Evolutionary conservation across 805 yeast species (phyloP).

Genomic region (Kazachstania bromeliacearum): DNA sequence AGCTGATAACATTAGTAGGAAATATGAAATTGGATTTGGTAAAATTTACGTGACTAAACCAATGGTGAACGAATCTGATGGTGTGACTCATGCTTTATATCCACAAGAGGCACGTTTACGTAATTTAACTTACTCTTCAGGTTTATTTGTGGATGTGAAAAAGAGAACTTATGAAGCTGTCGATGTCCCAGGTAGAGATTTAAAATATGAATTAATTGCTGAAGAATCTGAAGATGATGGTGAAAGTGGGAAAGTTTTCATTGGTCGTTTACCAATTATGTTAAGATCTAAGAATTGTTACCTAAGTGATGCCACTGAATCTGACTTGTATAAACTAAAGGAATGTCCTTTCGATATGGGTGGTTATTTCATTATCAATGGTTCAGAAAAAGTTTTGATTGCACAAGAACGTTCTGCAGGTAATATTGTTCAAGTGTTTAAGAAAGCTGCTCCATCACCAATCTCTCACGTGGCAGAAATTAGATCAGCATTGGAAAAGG

Average conservation of each 20-base stretch:
- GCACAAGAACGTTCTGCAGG: conserved; percentile 99
- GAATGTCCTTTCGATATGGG: conserved; percentile 99
- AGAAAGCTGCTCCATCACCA: conserved; percentile 95
- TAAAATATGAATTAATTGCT: conserved; percentile 44
- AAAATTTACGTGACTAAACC: conserved; percentile 94
- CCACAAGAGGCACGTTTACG: conserved; percentile 98
- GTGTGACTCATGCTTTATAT: conserved; percentile 96
- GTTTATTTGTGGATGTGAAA: conserved; percentile 90
- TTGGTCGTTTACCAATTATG: conserved; percentile 98
- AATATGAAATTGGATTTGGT: conserved; percentile 96
- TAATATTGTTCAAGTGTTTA: conserved; percentile 95
- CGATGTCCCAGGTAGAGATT: conserved; percentile 55
- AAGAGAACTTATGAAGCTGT: conserved; percentile 78
- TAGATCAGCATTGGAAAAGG: conserved; percentile 93
- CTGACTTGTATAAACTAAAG: conserved; percentile 87
- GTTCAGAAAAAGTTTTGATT: conserved; percentile 94
- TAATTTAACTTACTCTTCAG: conserved; percentile 92
- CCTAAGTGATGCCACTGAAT: conserved; percentile 79
- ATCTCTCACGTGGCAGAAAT: conserved; percentile 94
- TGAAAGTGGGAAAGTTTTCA: conserved; percentile 77
- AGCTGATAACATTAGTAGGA: conserved; percentile 77
- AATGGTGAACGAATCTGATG: conserved; percentile 98
- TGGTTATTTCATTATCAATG: conserved; percentile 96
- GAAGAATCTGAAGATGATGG: conserved; percentile 49
- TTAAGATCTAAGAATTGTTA: conserved; percentile 92